A percentile compares a stretch with the other conserved stretches of the same genome.
Conservation (phyloP, 2,329 filamentous ascomycete species). For the Cordyceps fumosorosea region DNA sequence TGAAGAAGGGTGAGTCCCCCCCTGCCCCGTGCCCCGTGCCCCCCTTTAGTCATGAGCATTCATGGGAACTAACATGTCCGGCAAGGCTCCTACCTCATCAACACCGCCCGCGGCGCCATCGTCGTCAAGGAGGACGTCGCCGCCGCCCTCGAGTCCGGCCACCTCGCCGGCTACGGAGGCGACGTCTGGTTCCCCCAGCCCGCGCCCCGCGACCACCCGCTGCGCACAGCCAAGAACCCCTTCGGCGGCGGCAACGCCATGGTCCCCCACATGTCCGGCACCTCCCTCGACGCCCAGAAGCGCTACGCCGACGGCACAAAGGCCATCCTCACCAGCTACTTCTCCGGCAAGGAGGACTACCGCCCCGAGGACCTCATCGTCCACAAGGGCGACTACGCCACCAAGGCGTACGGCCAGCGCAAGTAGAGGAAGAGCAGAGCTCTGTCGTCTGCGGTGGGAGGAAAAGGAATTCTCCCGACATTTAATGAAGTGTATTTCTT, state of each 20-base stretch:
- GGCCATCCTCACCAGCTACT: slow-evolving; percentile 86
- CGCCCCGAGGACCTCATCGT: slow-evolving; percentile 86
- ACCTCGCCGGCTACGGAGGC: slow-evolving; percentile 82
- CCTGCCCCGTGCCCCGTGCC: too few relatives aligned
- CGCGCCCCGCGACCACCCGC: slow-evolving; percentile 84
- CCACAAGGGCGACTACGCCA: slow-evolving; percentile 83
- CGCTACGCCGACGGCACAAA: slow-evolving; percentile 84
- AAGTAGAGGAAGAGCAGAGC: slow-evolving; percentile 27
- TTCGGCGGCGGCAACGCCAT: slow-evolving; percentile 97
- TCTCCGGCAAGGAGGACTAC: slow-evolving; percentile 83
- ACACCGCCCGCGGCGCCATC: slow-evolving; percentile 97
- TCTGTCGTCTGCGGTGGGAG: not conserved
- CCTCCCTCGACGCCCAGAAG: slow-evolving; percentile 95
- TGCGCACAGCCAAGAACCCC: slow-evolving; percentile 88
- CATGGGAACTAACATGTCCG: not conserved
- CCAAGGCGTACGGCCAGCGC: slow-evolving; percentile 83
- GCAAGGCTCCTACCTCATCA: slow-evolving; percentile 89
- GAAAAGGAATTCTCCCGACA: not conserved
- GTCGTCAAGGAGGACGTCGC: slow-evolving; percentile 99
- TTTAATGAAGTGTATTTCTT: not conserved
- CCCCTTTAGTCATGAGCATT: too few relatives aligned
- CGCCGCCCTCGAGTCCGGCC: slow-evolving; percentile 82
- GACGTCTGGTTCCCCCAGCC: slow-evolving; percentile 98
- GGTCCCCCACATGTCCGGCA: slow-evolving; percentile 98
- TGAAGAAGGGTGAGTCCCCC: slow-evolving; percentile 79